Evolutionary conservation across 441 rosid species (phyloP), one percentile per base, ranked within the genome.

Genomic region (Rhodomyrtus psidioides): DNA sequence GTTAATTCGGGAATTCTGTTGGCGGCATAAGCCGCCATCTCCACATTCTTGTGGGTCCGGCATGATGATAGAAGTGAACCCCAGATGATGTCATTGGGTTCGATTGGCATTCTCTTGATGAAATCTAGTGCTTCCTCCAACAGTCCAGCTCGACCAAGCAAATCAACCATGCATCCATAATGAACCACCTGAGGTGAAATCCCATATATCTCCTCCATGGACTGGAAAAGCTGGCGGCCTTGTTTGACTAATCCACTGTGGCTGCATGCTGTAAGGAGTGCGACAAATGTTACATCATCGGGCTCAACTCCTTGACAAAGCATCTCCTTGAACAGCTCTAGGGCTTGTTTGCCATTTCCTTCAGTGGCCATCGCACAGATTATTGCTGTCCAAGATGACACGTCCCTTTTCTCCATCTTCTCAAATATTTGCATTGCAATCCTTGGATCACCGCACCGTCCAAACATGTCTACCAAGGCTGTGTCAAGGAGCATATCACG

Each of bases 301-400:
- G 95, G 94, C 83, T 92, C 92, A 83, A 91, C 81, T 39, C 94
- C 93, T 87, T 91, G 89, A 49, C 54, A 28, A 65, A 91, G 90
- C 94, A 94, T 91, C 86, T 89, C 82, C 54, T 86, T 60, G 85
- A 92, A 92, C 60, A 94, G 92, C 83, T 89, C 89, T 42, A 93
- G 82, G 10, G 95, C 94, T 53, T 53, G 85, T 70, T 85, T 57
- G 17, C 93, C 91, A 1, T 91, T 90, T 87, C 96, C 96, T 70
- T 91, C 85, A 84, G 91, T 91, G 55, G 95, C 94, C 92, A 90
- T 94, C 24, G 91, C 91, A 84, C 94, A 88, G 57, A 94, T 93
- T 88, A 92, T 94, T 5, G 92, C 93, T 59, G 94, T 94, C 96
- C 96, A 94, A 85, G 96, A 93, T 24, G 94, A 91, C 51, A 93